Base-by-base conservation (phyloP, 106 monocot genomes). In the Phalaenopsis aphrodite region DNA sequence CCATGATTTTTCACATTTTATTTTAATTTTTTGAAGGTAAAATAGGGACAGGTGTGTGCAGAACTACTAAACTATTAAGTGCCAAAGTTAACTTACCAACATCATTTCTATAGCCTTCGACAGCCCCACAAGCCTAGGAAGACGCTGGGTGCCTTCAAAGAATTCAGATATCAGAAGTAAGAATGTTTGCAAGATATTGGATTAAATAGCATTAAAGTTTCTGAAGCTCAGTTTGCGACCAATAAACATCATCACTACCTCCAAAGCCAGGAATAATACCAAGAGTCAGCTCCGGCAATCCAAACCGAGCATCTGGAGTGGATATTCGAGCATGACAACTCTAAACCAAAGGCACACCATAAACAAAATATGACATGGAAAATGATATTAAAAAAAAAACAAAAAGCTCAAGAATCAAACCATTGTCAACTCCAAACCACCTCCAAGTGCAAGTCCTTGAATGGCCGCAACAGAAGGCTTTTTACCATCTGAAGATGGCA, bases 381-480 rank as follows among this genome's bases (percentile, higher is more conserved):
- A 77, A 58, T 78, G 37, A 75, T 23, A 17, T 48, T 8, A 21
- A 38, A 37, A 52, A 11, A 42, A 79, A 52, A n/a, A n/a, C n/a
- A n/a, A n/a, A 11, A 73, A 15, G 47, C 37, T 42, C 41, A 80
- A 57, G 24, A 46, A 18, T 49, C 89, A 81, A 73, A 95, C 95
- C 95, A 95, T 84, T 39, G 95, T 45, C 56, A 95, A 67, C 74
- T 95, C 95, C 14, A 95, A 85, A 52, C 95, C 95, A 83, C 95
- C 95, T 61, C 95, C 95, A 36, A 95, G 84, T 14, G 95, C 92
- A 85, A 92, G 88, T 17, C 92, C 95, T 75, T 92, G 92, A 86
- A 92, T 86, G 52, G 95, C 95, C n/a, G 92, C 95, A 83, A 95
- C 92, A 66, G 95, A 90, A 84, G 95, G 95, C 83, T 95, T 95